Base-by-base conservation (phyloP, 768 basidiomycete genomes). In the Rhizopogon vulgaris region DNA sequence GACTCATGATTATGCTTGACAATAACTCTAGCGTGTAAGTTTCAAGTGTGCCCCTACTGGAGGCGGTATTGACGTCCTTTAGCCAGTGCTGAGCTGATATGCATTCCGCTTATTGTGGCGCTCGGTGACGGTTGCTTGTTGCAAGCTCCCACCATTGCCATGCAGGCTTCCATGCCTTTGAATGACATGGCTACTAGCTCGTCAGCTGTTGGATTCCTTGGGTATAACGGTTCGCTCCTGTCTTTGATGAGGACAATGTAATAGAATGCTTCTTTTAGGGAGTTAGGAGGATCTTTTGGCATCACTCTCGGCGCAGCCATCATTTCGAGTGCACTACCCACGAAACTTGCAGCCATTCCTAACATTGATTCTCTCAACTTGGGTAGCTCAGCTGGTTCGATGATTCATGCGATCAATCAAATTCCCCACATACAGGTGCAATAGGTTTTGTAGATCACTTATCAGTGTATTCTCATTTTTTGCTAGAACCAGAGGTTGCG, bases 181-280 rank as follows among this genome's bases (percentile, higher is more conserved):
- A 84, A 82, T 58, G 88, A 92, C 56, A 90, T 92, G 88, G 88
- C 90, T 2, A 90, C 90, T 2, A 82, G 81, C 49, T 90, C 90
- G 0, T 72, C 78, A 1, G 81, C 82, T 0, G 86, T 85, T 60
- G 78, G 79, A 18, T 84, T 93, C 61, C 70, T 92, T 56, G 77
- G 85, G 80, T 83, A 62, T 28, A 3, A 22, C 22, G 3, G 68
- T 52, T 15, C 17, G 4, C 27, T 34, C 15, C 10, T 34, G 7
- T 12, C 11, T n/a, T 39, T 6, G 4, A 6, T 38, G 14, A 32
- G 39, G 4, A 11, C 4, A 40, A 30, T 40, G 49, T 15, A 56
- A n/a, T 36, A 32, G 53, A 34, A 54, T 38, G 39, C 40, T 56
- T 18, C 40, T 41, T 39, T 10, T 54, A 85, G 86, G 55, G 80